These are phyloP conservation scores for Leccinum olivaceoglutinosum DNA, from an alignment of 1,284 basidiomycete species.

Conservation along the genomic window DNA sequence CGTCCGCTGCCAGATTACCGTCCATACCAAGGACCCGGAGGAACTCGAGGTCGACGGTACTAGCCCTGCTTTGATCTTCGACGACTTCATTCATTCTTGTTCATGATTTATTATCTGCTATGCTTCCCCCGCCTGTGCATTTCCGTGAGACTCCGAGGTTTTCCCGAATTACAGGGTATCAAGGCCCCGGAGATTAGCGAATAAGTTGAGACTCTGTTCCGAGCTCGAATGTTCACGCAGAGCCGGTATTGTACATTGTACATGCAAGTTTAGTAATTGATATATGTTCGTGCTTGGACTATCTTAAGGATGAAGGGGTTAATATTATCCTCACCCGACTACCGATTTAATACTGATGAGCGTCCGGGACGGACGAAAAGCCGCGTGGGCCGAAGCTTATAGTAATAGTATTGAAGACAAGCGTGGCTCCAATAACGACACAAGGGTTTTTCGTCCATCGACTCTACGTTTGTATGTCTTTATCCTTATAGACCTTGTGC, in stretches of 20 bases:
- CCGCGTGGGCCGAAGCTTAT: too few relatives aligned
- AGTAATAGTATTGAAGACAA: too few relatives aligned
- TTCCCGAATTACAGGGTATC: slow-evolving; percentile 4
- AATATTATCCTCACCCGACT: too few relatives aligned
- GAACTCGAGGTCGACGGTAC: slow-evolving; percentile 33
- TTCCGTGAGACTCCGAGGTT: not conserved
- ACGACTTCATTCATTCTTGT: slow-evolving; percentile 12
- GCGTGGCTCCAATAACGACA: slow-evolving; percentile 1
- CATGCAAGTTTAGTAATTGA: not conserved
- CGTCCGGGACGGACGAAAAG: too few relatives aligned
- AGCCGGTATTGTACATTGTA: not conserved
- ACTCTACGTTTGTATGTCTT: slow-evolving; percentile 11
- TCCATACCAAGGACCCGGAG: slow-evolving; percentile 59
- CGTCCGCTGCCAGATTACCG: slow-evolving; percentile 67
- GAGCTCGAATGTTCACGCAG: not conserved
- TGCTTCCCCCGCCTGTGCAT: slow-evolving; percentile 3
- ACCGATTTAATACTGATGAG: too few relatives aligned
- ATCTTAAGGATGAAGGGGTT: not conserved
- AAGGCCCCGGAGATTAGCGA: not conserved
- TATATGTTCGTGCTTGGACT: not conserved
- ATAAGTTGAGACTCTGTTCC: not conserved
- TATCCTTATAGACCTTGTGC: not conserved
- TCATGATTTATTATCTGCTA: slow-evolving; percentile 19
- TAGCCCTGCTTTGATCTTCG: slow-evolving; percentile 10
- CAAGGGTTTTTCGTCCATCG: slow-evolving; percentile 17